These are phyloP conservation scores for Cryptococcus sp. DNA, from an alignment of 1,284 basidiomycete species.

Conservation along the genomic window DNA sequence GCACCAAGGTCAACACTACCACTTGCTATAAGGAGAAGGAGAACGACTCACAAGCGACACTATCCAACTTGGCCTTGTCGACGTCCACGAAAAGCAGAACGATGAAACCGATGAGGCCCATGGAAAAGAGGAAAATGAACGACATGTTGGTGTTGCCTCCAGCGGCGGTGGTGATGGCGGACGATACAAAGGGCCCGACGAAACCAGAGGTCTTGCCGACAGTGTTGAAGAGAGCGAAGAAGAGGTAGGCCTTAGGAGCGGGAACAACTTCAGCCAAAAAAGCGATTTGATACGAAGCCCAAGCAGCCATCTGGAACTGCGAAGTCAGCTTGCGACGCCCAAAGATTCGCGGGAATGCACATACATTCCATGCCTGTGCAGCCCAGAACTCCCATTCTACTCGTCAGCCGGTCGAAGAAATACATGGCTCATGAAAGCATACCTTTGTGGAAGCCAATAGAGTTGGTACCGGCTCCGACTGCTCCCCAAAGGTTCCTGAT, in stretches of 20 bases:
- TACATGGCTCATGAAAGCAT: no score
- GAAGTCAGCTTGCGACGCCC: no score
- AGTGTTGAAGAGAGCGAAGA: slow-evolving; percentile 16
- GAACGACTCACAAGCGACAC: slow-evolving; percentile 13
- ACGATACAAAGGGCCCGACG: slow-evolving; percentile 20
- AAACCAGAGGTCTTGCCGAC: slow-evolving; percentile 5
- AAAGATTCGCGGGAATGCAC: no score
- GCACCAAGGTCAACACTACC: no score
- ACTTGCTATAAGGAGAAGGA: background rate
- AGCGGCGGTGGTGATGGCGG: slow-evolving; percentile 19
- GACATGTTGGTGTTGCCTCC: slow-evolving; percentile 18
- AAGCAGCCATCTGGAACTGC: slow-evolving; percentile 17
- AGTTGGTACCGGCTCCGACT: no score
- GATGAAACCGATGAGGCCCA: slow-evolving; percentile 10
- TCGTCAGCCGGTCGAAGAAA: no score
- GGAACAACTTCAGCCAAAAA: slow-evolving; percentile 28
- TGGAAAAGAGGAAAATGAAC: slow-evolving; percentile 20
- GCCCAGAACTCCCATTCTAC: no score
- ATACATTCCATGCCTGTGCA: no score
- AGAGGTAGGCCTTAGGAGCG: slow-evolving; percentile 22
- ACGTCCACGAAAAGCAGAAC: slow-evolving; percentile 18
- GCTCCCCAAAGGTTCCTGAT: no score
- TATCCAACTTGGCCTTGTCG: slow-evolving; percentile 16
- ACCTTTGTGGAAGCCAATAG: no score
- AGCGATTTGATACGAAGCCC: slow-evolving; percentile 15